These are phyloP conservation scores for Anthoceros angustus DNA, from an alignment of 225 moss, liverwort and hornwort genomes.

Conservation along the genomic window DNA sequence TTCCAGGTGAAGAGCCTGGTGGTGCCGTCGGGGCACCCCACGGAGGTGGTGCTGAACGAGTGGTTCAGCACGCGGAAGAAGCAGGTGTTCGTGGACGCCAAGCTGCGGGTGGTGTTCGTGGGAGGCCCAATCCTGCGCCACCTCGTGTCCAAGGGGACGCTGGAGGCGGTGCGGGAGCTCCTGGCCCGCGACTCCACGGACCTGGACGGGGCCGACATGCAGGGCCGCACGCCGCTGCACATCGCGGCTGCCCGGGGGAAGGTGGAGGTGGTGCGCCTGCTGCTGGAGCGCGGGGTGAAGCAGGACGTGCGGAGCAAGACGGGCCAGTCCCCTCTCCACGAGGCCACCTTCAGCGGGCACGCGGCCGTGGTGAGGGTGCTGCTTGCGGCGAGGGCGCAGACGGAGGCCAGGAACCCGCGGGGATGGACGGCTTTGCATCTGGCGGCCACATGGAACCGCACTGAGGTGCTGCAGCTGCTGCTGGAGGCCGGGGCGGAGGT, in stretches of 20 bases:
- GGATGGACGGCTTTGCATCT: constrained; percentile 85
- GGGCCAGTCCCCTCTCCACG: constrained; percentile 56
- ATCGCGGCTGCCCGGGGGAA: constrained; percentile 63
- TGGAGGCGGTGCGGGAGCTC: constrained; percentile 34
- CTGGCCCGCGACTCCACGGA: constrained; percentile 33
- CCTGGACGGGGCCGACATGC: constrained; percentile 45
- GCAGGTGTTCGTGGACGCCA: constrained; percentile 45
- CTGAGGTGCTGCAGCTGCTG: constrained; percentile 41
- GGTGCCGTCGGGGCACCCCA: constrained; percentile 21
- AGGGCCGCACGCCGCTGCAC: constrained; percentile 64
- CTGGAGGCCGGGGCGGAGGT: constrained; percentile 48
- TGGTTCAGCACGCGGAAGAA: constrained; percentile 62
- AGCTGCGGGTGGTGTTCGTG: constrained; percentile 49
- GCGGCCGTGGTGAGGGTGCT: constrained; percentile 33
- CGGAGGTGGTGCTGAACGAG: constrained; percentile 29
- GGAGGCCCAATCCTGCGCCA: constrained; percentile 68
- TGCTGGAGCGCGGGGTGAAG: constrained; percentile 47
- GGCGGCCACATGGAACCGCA: constrained; percentile 53
- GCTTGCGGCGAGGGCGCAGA: constrained; percentile 43
- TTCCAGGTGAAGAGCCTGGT: constrained; percentile 67
- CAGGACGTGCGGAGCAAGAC: constrained; percentile 49
- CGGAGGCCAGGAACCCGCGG: constrained; percentile 39
- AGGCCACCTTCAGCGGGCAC: constrained; percentile 74
- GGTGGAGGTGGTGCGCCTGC: constrained; percentile 43
- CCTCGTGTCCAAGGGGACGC: constrained; percentile 52